Evolutionary conservation across 352 stramenopile species (phyloP).

Genomic region (Globisporangium yorkense): DNA sequence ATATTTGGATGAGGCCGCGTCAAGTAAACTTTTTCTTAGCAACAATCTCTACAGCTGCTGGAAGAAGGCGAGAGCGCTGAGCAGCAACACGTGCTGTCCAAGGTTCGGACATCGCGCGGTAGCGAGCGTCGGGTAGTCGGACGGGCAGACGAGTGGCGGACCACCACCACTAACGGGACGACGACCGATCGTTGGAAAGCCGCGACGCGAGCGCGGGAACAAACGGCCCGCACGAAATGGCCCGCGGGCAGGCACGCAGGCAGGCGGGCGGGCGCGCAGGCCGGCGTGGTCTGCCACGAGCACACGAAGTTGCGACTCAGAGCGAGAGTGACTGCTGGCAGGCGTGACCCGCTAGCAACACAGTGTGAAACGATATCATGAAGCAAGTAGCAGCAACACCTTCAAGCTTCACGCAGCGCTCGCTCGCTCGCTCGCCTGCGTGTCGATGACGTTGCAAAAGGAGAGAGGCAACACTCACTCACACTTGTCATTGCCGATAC

Average conservation of each 20-base stretch:
- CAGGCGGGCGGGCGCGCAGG: too few relatives aligned
- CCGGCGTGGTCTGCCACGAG: neutral
- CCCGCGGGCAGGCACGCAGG: too few relatives aligned
- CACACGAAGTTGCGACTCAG: neutral
- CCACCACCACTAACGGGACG: neutral
- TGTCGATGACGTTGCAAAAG: too few relatives aligned
- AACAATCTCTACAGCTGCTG: too few relatives aligned
- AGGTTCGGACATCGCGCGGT: neutral
- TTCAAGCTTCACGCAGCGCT: neutral
- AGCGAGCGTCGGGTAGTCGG: too few relatives aligned
- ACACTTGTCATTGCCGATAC: constrained; percentile 6
- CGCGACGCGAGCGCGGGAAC: too few relatives aligned
- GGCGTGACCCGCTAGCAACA: neutral
- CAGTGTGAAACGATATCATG: neutral
- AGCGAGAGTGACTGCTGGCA: neutral
- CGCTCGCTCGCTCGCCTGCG: too few relatives aligned
- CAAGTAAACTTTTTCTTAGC: too few relatives aligned
- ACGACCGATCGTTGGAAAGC: neutral
- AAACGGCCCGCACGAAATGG: too few relatives aligned
- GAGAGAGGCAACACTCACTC: neutral
- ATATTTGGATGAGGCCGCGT: too few relatives aligned
- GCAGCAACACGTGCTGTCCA: neutral
- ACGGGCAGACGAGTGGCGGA: neutral
- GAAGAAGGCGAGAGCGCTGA: too few relatives aligned
- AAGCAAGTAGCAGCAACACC: neutral